Base-by-base conservation (phyloP, 2,329 filamentous ascomycete species). In the Thielaviopsis populi region DNA sequence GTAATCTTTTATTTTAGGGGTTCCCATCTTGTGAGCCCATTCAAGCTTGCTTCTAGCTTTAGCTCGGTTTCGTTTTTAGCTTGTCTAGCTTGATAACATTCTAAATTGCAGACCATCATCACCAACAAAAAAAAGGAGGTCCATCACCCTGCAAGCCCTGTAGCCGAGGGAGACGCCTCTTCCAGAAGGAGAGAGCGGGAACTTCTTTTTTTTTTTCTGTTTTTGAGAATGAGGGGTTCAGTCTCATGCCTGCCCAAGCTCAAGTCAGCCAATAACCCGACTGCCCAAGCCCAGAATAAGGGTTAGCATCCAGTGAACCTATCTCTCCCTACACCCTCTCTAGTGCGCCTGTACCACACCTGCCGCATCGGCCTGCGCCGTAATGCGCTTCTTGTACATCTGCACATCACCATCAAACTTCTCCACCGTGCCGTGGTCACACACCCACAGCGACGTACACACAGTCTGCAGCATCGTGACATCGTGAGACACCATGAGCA, bases 401-500 rank as follows among this genome's bases (percentile, higher is more conserved):
- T 96, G 89, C 62, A 99, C 91, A 70, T 95, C 91, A 41, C 94
- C 94, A 67, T 88, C 85, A 76, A 99, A 99, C 77, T 96, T 91
- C 81, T 95, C 90, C 22, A 99, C 91, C 1, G 87, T 94, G 10
- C 94, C 94, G 66, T 87, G 80, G 73, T 99, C 94, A 72, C 94
- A 99, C 67, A 99, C 92, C 94, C 94, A 99, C 71, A 99, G 77
- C 72, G 86, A 94, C 61, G 80, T 94, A 75, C 94, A 99, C 43
- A 99, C 94, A 62, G 88, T 95, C 78, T 96, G 91, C 74, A 99
- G 75, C 90, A 99, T 96, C 0, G 94, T 97, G 63, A 99, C 94
- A 73, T 99, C 94, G 87, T 99, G 94, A 71, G 89, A 95, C 65
- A 99, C 94, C 91, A 99, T 97, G 70, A 99, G 78, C 64, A 99